phyloP scores from a whole-genome alignment of 805 yeast genomes.

The Pichia insulana region DNA sequence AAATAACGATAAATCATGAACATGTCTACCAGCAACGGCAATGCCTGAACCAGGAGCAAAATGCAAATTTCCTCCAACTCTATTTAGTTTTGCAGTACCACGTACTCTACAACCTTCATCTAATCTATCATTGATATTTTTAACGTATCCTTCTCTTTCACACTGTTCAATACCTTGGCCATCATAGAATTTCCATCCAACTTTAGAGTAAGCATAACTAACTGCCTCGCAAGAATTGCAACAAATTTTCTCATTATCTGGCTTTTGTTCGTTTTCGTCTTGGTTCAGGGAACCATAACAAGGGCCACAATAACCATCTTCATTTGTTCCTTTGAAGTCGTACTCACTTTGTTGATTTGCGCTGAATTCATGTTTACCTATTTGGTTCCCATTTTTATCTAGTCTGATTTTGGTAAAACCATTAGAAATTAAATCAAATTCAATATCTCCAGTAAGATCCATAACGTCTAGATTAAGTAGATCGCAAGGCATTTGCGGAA shows the following conservation, averaged over 20 bases:
- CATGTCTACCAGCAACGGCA: conserved; percentile 52
- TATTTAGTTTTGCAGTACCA: conserved; percentile 72
- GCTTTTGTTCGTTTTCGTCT: conserved; percentile 32
- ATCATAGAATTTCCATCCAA: conserved; percentile 84
- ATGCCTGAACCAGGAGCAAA: conserved; percentile 91
- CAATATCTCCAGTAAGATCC: conserved; percentile 83
- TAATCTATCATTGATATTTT: conserved; percentile 46
- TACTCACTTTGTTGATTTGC: conserved; percentile 30
- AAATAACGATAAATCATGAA: conserved; percentile 78
- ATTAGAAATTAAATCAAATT: conserved; percentile 57
- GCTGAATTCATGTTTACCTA: conserved; percentile 32
- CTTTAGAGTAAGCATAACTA: conserved; percentile 64
- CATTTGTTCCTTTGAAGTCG: conserved; percentile 13
- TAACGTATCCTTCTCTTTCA: conserved; percentile 78
- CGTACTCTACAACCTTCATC: conserved; percentile 82
- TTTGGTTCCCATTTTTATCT: conserved; percentile 40
- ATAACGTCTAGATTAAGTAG: conserved; percentile 72
- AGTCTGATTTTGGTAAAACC: conserved; percentile 69
- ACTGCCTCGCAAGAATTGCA: conserved; percentile 85
- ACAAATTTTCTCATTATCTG: conserved; percentile 43
- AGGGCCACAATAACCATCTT: conserved; percentile 64
- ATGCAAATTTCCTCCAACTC: conserved; percentile 86
- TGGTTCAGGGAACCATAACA: conserved; percentile 83
- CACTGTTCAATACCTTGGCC: conserved; percentile 86
- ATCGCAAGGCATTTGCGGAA: conserved; percentile 83